Evolutionary conservation across 345 rosid genomes (phyloP), one percentile per base, ranked within the genome.

Genomic region (Linum usitatissimum): DNA sequence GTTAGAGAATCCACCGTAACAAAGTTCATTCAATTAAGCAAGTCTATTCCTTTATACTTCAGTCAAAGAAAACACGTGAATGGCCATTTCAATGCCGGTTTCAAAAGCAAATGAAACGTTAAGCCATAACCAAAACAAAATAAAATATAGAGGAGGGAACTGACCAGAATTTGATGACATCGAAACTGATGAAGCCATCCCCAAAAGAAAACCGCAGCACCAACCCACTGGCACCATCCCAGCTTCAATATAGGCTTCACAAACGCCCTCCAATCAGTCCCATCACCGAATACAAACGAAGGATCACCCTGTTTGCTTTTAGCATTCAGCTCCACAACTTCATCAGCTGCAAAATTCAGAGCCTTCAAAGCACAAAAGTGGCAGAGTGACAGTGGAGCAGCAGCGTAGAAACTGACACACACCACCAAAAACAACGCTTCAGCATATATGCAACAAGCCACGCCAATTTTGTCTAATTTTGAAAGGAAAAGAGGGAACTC

Each of bases 341-440:
- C 57, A 54, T 54, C 57, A 18, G 19, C 57, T 8, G 23, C 57
- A 18, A 54, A 54, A 9, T 54, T 54, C 18, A 54, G 23, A n/a
- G 57, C 57, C 57, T 54, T 9, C 9, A 36, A 10, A 45, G 21
- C 19, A 19, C 61, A 55, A 68, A 30, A 30, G 59, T 57, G 63
- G 34, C 63, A 63, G 31, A 9, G 68, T 18, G 57, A 12, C 18
- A 54, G 23, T 7, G 57, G 68, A n/a, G 68, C 68, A 20, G 57
- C 57, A 28, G 73, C 19, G 6, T 60, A 60, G 65, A 53, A 70
- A 15, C 62, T 70, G 68, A 28, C 19, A 42, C 14, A 31, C 55
- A 62, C 20, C 23, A 39, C 39, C 23, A 68, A 4, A 63, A 1
- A 36, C 13, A 55, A 40, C 23, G 7, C 3, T 7, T 34, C 21